phyloP scores from a whole-genome alignment of 768 basidiomycete species.

The Mycena alexandri region DNA sequence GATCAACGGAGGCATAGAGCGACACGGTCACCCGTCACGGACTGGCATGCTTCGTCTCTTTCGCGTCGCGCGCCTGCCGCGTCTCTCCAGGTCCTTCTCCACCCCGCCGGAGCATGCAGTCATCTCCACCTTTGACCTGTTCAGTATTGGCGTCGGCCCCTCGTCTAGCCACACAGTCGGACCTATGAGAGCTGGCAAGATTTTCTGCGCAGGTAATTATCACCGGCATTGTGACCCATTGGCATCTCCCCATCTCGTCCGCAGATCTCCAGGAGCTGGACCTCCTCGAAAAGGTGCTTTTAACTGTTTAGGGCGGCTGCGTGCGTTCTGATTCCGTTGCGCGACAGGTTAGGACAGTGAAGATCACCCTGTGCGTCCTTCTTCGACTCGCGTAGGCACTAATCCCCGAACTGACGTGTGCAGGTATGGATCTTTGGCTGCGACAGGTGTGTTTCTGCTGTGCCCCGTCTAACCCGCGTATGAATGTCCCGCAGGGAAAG shows the following conservation, averaged over 20 bases:
- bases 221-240: background rate
- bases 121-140: slow-evolving; percentile 93
- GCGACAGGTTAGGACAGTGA: slow-evolving; percentile 78
- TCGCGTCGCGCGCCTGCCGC: background rate
- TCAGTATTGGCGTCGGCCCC: slow-evolving; percentile 83
- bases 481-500: slow-evolving; percentile 65
- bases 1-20: too few relatives aligned
- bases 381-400: slow-evolving; percentile 8
- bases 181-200: slow-evolving; percentile 90
- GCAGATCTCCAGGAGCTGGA: slow-evolving; percentile 75
- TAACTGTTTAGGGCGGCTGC: too few relatives aligned
- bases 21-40: slow-evolving; percentile 7
- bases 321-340: slow-evolving; percentile 6
- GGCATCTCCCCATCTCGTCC: background rate
- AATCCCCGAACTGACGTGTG: slow-evolving; percentile 7
- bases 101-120: slow-evolving; percentile 81
- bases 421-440: slow-evolving; percentile 93
- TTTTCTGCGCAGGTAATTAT: slow-evolving; percentile 60
- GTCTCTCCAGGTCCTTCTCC: slow-evolving; percentile 13
- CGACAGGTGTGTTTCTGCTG: slow-evolving; percentile 59
- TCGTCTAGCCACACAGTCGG: slow-evolving; percentile 66
- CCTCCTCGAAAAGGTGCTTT: slow-evolving; percentile 73
- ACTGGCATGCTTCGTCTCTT: background rate
- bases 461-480: too few relatives aligned
- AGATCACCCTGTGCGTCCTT: slow-evolving; percentile 78